Base-by-base conservation (phyloP, 2,329 filamentous ascomycete genomes). In the Epichloe scottii region DNA sequence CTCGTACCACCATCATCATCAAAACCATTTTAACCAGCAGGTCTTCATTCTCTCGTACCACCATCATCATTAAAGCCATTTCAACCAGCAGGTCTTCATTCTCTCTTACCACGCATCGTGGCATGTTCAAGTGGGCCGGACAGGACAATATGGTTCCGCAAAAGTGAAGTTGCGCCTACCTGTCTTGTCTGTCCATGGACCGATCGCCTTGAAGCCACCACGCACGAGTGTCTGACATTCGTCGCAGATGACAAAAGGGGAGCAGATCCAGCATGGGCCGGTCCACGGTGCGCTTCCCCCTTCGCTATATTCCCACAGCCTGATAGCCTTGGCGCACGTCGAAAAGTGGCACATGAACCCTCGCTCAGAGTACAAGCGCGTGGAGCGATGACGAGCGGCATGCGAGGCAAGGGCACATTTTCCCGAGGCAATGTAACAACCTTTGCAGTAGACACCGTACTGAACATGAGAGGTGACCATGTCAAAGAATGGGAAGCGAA, bases 301-400 rank as follows among this genome's bases (percentile, higher is more conserved):
- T 33, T 46, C n/a, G 19, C 49, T 46, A 33, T 11, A 19, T 15
- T 21, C 33, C 49, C 49, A 49, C 10, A 46, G 49, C 14, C 42
- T 46, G 14, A 51, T 40, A 17, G 49, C 44, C 21, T 33, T 26
- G 40, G 42, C 17, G 49, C 49, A 51, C 38, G 21, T 33, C 23
- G 2, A 41, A 23, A 51, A 46, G 40, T 51, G 49, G n/a, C 38
- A 19, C 5, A 51, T 35, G 23, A 46, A 51, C 11, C 42, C 49
- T 39, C 46, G 30, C 34, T 12, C 46, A 39, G 49, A 46, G 30
- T 46, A 46, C 8, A 51, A 8, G 26, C 46, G 49, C 26, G 37
- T 37, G 11, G 12, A 37, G 35, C 12, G 12, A 37, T 37, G 2
- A 12, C 12, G 35, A 17, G 37, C 42, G 21, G 34, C 49, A 19